Base-by-base conservation (phyloP, 1,284 basidiomycete species). In the Stereum hirsutum region DNA sequence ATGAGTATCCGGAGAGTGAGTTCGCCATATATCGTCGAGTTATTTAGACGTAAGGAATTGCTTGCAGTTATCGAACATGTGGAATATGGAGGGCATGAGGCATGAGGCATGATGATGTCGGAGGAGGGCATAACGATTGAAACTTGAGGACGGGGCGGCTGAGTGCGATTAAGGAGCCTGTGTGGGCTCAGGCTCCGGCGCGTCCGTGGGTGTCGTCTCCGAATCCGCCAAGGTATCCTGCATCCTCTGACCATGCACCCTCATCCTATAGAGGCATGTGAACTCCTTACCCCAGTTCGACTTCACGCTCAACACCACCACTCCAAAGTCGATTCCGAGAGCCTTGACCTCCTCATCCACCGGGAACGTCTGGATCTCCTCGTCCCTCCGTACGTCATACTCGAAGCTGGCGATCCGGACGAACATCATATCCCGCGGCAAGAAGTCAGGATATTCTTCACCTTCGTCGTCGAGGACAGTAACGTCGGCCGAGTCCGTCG, bases 221-320 rank as follows among this genome's bases (percentile, higher is more conserved):
- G 14, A 2, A 26, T 20, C 15, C 7, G 33, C 34, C 34, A 31
- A n/a, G 10, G 41, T 15, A 6, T 28, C 21, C 47, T 55, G 52
- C 8, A 60, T 47, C 26, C 55, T 62, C 47, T 66, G 62, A 17
- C 78, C 91, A 57, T 81, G 85, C 26, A 87, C 82, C 25, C 86
- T 72, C 62, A 98, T 73, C 41, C 94, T 78, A 62, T 98, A 98
- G 27, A 98, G 58, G 62, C 94, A 98, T 0, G 94, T 97, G 57
- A 77, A 88, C 49, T 83, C 64, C 56, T 74, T 74, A 23, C 94
- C 95, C 81, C 91, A 95, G 58, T 98, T 98, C 56, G 71, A 85
- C 58, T 78, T 70, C 51, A 98, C 67, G 50, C 76, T 65, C 54
- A 96, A 68, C 44, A 87, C 77, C 14, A 97, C 85, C 37, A 91